Evolutionary conservation across 192 early-diverging fungal genomes (phyloP).

Genomic region (Kappamyces sp.): DNA sequence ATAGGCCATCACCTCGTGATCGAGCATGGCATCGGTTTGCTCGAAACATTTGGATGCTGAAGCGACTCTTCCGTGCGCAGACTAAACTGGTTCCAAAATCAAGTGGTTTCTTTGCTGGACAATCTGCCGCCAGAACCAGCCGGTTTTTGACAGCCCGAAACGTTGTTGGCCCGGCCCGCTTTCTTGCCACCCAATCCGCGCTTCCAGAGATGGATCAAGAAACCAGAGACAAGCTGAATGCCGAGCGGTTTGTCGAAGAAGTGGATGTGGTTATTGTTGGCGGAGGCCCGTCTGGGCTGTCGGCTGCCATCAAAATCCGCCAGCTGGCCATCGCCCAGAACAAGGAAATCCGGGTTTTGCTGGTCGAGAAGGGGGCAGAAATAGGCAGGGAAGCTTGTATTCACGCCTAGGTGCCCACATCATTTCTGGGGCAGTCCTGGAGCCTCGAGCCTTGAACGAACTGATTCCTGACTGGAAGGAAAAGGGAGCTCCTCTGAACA

Average conservation of each 20-base stretch:
- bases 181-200: neutral
- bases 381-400: constrained; percentile 47
- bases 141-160: too few relatives aligned
- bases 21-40: too few relatives aligned
- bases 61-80: too few relatives aligned
- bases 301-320: constrained; percentile 91
- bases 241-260: constrained; percentile 63
- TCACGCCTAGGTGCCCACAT: constrained; percentile 72
- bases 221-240: constrained; percentile 29
- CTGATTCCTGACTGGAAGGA: constrained; percentile 98
- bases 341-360: constrained; percentile 79
- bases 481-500: constrained; percentile 85
- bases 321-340: constrained; percentile 78
- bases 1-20: too few relatives aligned
- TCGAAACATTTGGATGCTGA: too few relatives aligned
- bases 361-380: constrained; percentile 92
- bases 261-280: constrained; percentile 96
- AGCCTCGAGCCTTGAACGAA: constrained; percentile 86
- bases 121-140: too few relatives aligned
- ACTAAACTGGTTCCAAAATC: too few relatives aligned
- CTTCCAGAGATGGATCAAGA: constrained; percentile 18
- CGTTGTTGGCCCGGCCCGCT: neutral
- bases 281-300: constrained; percentile 86
- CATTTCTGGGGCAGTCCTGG: constrained; percentile 90
- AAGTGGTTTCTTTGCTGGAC: too few relatives aligned